Base-by-base conservation (phyloP, 2,329 filamentous ascomycete species). In the Fusarium equiseti region DNA sequence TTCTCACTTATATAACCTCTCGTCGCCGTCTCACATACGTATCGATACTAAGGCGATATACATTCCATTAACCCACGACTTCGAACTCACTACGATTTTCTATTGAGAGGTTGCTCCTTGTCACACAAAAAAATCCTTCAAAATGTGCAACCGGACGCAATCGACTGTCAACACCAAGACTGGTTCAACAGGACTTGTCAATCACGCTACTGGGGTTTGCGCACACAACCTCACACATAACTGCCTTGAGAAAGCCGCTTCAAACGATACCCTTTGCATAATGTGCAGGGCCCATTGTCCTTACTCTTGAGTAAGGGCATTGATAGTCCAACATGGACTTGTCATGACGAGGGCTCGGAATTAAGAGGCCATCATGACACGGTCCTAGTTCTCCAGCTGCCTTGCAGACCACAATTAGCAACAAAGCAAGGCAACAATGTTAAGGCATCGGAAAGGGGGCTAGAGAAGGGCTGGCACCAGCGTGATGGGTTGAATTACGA, bases 261-360 rank as follows among this genome's bases (percentile, higher is more conserved):
- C 68, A 29, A 71, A 68, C 24, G 63, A 65, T 20, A 66, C 35
- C 5, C 73, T 73, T 42, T 76, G 74, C 61, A 66, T 66, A 38
- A 76, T 76, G 74, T 76, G 74, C 40, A 67, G 59, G 32, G 71
- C 71, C 31, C 73, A 75, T 48, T 75, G 73, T 24, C 65, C 73
- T 22, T 73, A 35, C 15, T 8, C 35, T 40, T 54, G 13, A 52
- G 35, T 16, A 42, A 42, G 13, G 13, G 18, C 18, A 27, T 26
- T 22, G 22, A 11, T 15, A 40, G 6, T 42, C 26, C 24, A n/a
- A 42, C n/a, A 20, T 40, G 12, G 24, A 45, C 44, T 24, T 45
- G 43, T 35, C 48, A 61, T 51, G 43, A 40, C 29, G 31, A 57
- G 35, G 45, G 31, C 49, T 38, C 20, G 5, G 48, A n/a, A 26